A percentile compares a stretch with the other conserved stretches of the same genome.
Conservation (phyloP, 129 eudicot genomes). For the sunflower (Helianthus annuus) region DNA sequence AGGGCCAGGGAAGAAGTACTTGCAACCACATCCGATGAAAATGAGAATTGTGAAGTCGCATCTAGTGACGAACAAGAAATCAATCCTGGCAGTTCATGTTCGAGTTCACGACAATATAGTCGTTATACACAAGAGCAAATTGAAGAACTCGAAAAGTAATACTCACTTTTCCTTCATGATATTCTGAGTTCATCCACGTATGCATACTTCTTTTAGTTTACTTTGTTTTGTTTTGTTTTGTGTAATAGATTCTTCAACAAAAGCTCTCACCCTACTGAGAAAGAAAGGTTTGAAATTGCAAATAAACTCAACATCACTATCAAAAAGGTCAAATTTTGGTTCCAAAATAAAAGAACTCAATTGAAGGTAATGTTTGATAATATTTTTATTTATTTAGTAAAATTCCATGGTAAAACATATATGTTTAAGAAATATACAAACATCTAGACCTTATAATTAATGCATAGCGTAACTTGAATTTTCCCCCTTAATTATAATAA, state of each 20-base stretch:
- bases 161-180: background rate
- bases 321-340: slow-evolving; percentile 75
- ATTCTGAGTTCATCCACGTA: background rate
- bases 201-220: background rate
- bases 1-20: background rate
- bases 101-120: slow-evolving; percentile 2
- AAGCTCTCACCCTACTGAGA: slow-evolving; percentile 65
- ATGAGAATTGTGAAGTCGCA: background rate
- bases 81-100: slow-evolving; percentile 3
- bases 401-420: background rate
- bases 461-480: no score
- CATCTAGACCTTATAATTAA: no score
- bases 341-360: slow-evolving; percentile 77
- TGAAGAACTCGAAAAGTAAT: slow-evolving; percentile 25
- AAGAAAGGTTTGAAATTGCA: slow-evolving; percentile 52
- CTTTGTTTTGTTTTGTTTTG: background rate
- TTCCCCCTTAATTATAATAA: no score
- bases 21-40: background rate
- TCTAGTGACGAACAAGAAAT: slow-evolving; percentile 7
- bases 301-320: slow-evolving; percentile 47
- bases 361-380: slow-evolving; percentile 49
- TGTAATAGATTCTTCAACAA: slow-evolving; percentile 51
- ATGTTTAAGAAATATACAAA: no score
- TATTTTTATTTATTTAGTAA: background rate
- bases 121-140: slow-evolving; percentile 15